Evolutionary conservation across 768 basidiomycete species (phyloP), one percentile per base, ranked within the genome.

Genomic region (Dioszegia crocea): DNA sequence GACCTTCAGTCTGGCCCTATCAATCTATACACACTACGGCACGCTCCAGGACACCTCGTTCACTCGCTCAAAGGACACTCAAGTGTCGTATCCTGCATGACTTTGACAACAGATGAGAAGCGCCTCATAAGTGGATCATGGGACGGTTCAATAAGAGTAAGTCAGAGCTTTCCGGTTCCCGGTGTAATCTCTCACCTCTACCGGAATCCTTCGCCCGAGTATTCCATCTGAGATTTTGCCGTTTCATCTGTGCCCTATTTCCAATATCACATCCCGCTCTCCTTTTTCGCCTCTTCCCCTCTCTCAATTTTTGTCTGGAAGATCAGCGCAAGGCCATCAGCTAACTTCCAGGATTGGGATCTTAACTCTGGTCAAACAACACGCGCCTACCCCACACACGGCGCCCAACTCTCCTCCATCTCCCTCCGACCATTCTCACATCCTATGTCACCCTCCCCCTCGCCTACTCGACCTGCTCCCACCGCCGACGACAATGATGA

Each of bases 1-100:
- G 24, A 61, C 14, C 21, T 33, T 9, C 65, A 94, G 92, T 81
- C 83, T 64, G 96, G 94, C n/a, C 83, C 86, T 65, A 88, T 99
- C 74, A 92, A 92, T 76, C 81, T 99, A 21, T 92, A 88, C 74
- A 96, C 92, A 1, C 83, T 96, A 19, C 85, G 94, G 29, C 93
- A 98, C 74, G 88, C 91, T 45, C 89, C 93, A 47, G 94, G 94
- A 45, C 84, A 83, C 58, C 78, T 87, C 17, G 81, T 83, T 47
- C 85, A 89, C 79, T 82, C 84, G 10, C 82, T 91, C 79, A 81
- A 81, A 56, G 88, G 86, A 0, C 91, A 94, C 71, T 61, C 63
- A 1, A 62, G 66, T 36, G 87, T 89, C 24, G 85, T 99, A 17
- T 94, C 93, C 43, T 85, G 86, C n/a, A 80, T 99, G 56, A 82